phyloP scores from a whole-genome alignment of 2,329 filamentous ascomycete genomes.

The Cryphonectria carpinicola region DNA sequence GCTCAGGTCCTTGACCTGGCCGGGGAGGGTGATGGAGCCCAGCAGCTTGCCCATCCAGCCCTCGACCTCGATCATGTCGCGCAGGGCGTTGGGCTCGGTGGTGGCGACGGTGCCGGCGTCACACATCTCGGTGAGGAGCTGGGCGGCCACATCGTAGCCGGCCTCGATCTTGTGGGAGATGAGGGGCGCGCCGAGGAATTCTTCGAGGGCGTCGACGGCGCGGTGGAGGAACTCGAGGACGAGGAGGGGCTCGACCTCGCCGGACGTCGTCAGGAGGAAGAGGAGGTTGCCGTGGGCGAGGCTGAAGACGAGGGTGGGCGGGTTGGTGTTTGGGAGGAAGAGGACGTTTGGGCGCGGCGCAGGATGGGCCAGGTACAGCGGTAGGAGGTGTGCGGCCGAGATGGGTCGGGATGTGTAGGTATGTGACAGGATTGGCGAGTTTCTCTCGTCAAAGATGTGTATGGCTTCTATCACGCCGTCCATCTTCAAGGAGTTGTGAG shows the following conservation, averaged over 20 bases:
- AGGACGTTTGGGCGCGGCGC: constrained; percentile 82
- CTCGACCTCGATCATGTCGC: constrained; percentile 90
- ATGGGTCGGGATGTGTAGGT: constrained; percentile 83
- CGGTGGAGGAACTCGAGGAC: constrained; percentile 94
- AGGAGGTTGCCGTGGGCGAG: constrained; percentile 85
- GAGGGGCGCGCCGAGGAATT: constrained; percentile 88
- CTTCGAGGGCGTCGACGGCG: constrained; percentile 88
- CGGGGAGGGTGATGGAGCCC: constrained; percentile 82
- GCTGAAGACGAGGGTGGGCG: constrained; percentile 87
- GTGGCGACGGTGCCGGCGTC: constrained; percentile 88
- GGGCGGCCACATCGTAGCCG: constrained; percentile 91
- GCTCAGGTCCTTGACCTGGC: constrained; percentile 38
- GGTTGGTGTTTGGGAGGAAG: constrained; percentile 80
- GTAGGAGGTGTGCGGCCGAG: constrained; percentile 74
- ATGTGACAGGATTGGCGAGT: constrained; percentile 84
- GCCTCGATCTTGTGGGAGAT: constrained; percentile 84
- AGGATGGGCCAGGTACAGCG: constrained; percentile 84
- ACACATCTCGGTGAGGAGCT: constrained; percentile 94
- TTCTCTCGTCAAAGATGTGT: constrained; percentile 96
- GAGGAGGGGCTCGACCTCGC: constrained; percentile 85
- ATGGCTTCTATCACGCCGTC: constrained; percentile 90
- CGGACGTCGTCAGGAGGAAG: constrained; percentile 81
- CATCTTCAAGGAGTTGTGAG: constrained; percentile 51
- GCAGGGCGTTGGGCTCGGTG: constrained; percentile 89
- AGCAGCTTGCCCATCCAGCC: constrained; percentile 87